phyloP scores from a whole-genome alignment of 768 basidiomycete genomes.

The Tricholoma sp. region DNA sequence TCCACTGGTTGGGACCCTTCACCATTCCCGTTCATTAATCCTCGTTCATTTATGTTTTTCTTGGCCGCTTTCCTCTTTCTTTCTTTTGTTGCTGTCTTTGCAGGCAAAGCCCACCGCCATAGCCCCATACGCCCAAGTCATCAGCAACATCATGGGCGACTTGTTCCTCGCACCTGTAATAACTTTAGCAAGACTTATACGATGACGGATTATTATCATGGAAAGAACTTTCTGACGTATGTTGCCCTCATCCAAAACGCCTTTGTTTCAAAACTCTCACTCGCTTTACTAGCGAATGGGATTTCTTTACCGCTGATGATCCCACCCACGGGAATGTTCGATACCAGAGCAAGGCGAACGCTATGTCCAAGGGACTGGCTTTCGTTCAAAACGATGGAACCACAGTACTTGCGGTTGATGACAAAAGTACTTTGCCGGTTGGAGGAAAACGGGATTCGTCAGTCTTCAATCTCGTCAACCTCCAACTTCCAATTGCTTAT shows the following conservation, averaged over 20 bases:
- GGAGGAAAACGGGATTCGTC: slow-evolving; percentile 56
- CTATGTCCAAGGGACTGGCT: slow-evolving; percentile 49
- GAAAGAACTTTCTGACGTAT: slow-evolving; percentile 58
- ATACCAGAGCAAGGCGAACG: slow-evolving; percentile 45
- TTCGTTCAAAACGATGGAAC: slow-evolving; percentile 55
- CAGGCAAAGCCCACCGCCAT: slow-evolving; percentile 22
- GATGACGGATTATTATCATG: slow-evolving; percentile 33
- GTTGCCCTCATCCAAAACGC: not conserved
- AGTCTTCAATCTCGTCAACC: slow-evolving; percentile 17
- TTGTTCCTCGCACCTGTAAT: slow-evolving; percentile 17
- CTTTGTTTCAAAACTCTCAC: not conserved
- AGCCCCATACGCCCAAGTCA: slow-evolving; percentile 16
- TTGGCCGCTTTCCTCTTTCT: slow-evolving; percentile 2
- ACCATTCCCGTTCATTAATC: not conserved
- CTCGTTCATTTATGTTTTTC: slow-evolving; percentile 5
- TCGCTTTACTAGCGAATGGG: slow-evolving; percentile 45
- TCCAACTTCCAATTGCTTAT: slow-evolving; percentile 2
- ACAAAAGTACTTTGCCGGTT: slow-evolving; percentile 38
- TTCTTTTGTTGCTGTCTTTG: slow-evolving; percentile 20
- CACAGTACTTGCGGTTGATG: slow-evolving; percentile 60
- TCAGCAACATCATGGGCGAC: slow-evolving; percentile 17
- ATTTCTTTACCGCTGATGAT: slow-evolving; percentile 58
- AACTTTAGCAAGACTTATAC: slow-evolving; percentile 20
- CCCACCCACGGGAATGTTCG: slow-evolving; percentile 70
- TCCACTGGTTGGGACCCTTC: not conserved